A percentile compares a stretch with the other conserved stretches of the same genome.
These are phyloP conservation scores for Halophytophthora polymorphica DNA, from an alignment of 352 stramenopile species.

Conservation along the genomic window DNA sequence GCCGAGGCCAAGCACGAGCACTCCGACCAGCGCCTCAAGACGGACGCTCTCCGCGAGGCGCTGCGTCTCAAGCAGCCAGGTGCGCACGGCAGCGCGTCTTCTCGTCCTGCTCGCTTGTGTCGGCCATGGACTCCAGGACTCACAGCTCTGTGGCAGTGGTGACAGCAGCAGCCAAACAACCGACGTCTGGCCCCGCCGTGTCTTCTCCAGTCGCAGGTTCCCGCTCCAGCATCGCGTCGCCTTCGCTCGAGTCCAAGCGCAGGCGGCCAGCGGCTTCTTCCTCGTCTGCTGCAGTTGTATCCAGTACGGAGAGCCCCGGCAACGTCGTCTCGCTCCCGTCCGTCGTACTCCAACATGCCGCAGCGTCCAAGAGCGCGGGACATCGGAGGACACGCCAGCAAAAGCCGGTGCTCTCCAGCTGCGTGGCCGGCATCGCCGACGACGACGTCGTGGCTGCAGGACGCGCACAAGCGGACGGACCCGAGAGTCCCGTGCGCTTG, in stretches of 20 bases:
- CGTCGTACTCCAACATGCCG: constrained; percentile 19
- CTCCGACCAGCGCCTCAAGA: constrained; percentile 36
- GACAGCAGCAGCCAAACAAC: constrained; percentile 6
- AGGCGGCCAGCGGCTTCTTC: background rate
- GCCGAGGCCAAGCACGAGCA: constrained; percentile 40
- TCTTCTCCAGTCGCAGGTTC: background rate
- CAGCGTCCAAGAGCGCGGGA: constrained; percentile 2
- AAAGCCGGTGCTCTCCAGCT: constrained; percentile 9
- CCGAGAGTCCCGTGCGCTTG: constrained; percentile 13
- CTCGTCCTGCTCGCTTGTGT: background rate
- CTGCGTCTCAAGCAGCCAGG: constrained; percentile 24
- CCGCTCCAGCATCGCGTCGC: background rate
- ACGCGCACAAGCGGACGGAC: background rate
- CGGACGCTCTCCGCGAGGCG: constrained; percentile 24
- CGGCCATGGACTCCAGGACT: background rate
- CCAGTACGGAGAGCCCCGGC: background rate
- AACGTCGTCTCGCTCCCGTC: constrained; percentile 15
- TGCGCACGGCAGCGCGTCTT: background rate
- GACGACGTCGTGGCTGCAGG: constrained; percentile 5
- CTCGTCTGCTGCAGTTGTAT: background rate
- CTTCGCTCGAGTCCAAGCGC: background rate
- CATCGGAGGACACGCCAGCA: constrained; percentile 4
- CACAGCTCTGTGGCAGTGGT: background rate
- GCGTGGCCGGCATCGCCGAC: background rate
- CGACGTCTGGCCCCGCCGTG: background rate